Conservation (phyloP, 2,329 filamentous ascomycete species). For the Anthostomella pinea region DNA sequence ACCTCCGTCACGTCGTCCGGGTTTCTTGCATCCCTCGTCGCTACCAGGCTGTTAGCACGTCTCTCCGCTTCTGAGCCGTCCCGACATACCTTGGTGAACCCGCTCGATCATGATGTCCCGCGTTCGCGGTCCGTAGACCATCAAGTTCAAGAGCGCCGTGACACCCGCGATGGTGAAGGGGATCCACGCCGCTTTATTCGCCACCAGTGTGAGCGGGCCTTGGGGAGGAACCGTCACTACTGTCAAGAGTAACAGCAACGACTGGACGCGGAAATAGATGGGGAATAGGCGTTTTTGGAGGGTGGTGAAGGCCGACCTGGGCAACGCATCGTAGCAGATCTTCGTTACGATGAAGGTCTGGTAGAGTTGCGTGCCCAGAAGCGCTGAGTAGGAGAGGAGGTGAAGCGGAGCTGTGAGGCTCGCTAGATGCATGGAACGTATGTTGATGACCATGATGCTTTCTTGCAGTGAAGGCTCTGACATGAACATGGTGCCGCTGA, state of each 20-base stretch:
- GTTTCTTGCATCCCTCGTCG: constrained; percentile 18
- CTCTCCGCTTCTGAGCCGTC: constrained; percentile 2
- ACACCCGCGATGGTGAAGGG: constrained; percentile 33
- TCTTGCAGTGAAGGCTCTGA: constrained; percentile 3
- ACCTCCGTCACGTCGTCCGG: constrained; percentile 4
- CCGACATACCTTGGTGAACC: constrained; percentile 29
- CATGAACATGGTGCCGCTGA: constrained; percentile 8
- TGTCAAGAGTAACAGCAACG: constrained; percentile 33
- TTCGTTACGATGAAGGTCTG: constrained; percentile 39
- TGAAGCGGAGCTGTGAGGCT: constrained; percentile 34
- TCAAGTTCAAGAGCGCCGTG: constrained; percentile 33
- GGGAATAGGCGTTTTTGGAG: constrained; percentile 42
- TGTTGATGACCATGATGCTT: constrained; percentile 2
- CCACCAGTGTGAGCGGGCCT: constrained; percentile 30
- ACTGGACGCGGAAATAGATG: constrained; percentile 38
- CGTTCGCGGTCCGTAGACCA: constrained; percentile 38
- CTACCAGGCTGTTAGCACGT: constrained; percentile 10
- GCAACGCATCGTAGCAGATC: constrained; percentile 33
- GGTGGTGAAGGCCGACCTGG: constrained; percentile 34
- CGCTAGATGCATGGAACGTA: constrained; percentile 6
- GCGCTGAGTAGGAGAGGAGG: constrained; percentile 37
- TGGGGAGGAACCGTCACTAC: constrained; percentile 33
- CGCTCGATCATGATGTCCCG: constrained; percentile 30
- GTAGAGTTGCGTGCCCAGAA: constrained; percentile 40
- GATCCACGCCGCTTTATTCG: constrained; percentile 31